A percentile compares a stretch with the other conserved stretches of the same genome.
Evolutionary conservation across 116 monocot genomes (phyloP).

Genomic region (Iris pallida): DNA sequence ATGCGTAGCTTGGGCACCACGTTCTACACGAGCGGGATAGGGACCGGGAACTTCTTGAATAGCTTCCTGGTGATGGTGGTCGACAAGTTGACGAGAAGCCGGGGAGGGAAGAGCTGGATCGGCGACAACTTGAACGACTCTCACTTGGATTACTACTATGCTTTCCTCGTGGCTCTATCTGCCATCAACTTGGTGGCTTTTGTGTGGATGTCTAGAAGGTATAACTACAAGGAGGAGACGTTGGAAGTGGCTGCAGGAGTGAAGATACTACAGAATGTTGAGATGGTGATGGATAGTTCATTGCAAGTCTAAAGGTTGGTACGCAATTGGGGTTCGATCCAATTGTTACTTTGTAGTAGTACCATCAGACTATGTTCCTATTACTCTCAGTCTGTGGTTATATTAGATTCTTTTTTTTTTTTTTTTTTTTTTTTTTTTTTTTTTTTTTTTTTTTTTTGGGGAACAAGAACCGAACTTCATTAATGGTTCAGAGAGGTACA

Average conservation of each 20-base stretch:
- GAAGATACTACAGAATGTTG: not conserved
- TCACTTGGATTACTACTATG: constrained; percentile 66
- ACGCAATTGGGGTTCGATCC: too few relatives aligned
- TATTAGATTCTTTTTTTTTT: too few relatives aligned
- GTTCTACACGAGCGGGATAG: constrained; percentile 57
- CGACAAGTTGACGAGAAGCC: constrained; percentile 20
- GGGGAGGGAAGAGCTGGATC: constrained; percentile 55
- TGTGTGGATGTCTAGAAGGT: constrained; percentile 19
- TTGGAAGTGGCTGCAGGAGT: not conserved
- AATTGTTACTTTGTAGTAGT: too few relatives aligned
- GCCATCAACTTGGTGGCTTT: constrained; percentile 32
- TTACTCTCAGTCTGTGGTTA: too few relatives aligned
- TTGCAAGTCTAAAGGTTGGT: too few relatives aligned
- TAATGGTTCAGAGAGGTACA: too few relatives aligned
- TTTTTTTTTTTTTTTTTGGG: too few relatives aligned
- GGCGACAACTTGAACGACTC: constrained; percentile 55
- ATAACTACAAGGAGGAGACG: constrained; percentile 4
- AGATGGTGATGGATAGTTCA: not conserved
- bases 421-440: too few relatives aligned
- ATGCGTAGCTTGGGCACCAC: constrained; percentile 72
- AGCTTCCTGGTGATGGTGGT: constrained; percentile 50
- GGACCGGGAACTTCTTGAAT: constrained; percentile 57
- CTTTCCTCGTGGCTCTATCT: constrained; percentile 29
- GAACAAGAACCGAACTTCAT: too few relatives aligned
- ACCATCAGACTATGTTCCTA: too few relatives aligned